Conservation (phyloP, 331 rosid species). For the Quercus tomentella region DNA sequence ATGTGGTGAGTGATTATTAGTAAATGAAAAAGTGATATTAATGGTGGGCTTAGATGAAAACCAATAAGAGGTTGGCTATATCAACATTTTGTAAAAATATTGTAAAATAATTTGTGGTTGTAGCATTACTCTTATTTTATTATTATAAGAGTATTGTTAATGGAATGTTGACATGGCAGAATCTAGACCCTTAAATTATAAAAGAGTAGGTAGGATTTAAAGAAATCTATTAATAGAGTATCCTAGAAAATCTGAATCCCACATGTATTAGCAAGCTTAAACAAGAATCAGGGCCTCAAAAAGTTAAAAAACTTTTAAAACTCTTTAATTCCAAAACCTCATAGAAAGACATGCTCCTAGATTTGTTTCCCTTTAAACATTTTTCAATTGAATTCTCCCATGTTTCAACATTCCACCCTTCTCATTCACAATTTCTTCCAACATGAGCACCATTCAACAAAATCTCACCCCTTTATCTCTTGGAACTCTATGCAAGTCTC, state of each 20-base stretch:
- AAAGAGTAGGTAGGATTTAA: too few species aligned
- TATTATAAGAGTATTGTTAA: too few species aligned
- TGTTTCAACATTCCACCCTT: not conserved
- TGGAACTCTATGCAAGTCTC: constrained; percentile 17
- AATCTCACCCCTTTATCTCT: constrained; percentile 2
- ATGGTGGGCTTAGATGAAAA: too few species aligned
- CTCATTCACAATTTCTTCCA: constrained; percentile 1
- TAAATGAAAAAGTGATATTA: too few species aligned
- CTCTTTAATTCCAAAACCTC: not conserved
- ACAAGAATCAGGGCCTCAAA: constrained; percentile 7
- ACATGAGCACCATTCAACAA: not conserved
- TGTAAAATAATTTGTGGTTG: too few species aligned
- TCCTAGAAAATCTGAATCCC: constrained; percentile 16
- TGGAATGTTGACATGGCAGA: too few species aligned
- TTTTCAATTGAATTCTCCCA: not conserved
- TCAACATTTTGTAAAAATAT: too few species aligned
- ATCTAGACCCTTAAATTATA: too few species aligned
- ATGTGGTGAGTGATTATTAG: too few species aligned
- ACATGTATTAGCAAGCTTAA: constrained; percentile 9
- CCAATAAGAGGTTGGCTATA: too few species aligned
- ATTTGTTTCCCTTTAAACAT: not conserved
- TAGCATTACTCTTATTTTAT: too few species aligned
- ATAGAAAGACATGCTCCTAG: not conserved
- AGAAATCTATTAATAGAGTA: not conserved
- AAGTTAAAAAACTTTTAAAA: not conserved